Evolutionary conservation across 495 filamentous ascomycete genomes (phyloP), one percentile per base, ranked within the genome.

Genomic region (Rhizodiscina lignyota): DNA sequence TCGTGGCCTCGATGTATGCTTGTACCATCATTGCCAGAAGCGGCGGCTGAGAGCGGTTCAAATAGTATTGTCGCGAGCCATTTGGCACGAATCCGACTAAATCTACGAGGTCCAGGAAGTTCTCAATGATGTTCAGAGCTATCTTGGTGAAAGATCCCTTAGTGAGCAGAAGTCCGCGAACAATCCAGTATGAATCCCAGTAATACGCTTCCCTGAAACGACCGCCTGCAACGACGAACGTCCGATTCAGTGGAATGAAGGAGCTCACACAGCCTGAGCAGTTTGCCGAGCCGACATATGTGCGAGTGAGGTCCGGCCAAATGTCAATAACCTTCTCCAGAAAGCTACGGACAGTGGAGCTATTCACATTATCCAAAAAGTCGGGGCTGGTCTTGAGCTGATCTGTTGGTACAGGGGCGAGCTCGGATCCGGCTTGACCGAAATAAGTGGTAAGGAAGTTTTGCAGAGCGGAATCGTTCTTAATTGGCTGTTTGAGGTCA

Each of bases 161-260:
- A 18, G 48, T 51, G 4, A 45, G 35, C 5, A 51, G 28, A 3
- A 51, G 37, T 12, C 48, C 48, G 20, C 46, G 42, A 27, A 51
- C 34, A 17, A 51, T 37, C 42, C 42, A 51, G 45, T 46, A 51
- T 5, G 45, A 49, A 38, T 51, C 48, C 48, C 48, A 51, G 27
- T 51, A 51, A 34, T 51, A 51, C 1, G 48, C 36, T 34, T 51
- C 48, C 12, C 48, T n/a, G 42, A 51, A 51, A 10, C 48, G 38
- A n/a, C 48, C 48, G 2, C 48, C 48, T 4, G 48, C 48, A 8
- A 51, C 48, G 0, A 51, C 48, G 32, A 51, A 51, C 1, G 42
- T 49, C 23, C 48, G 46, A 24, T 51, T 49, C 12, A 51, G 16
- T 1, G 42, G 45, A n/a, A 51, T 26, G 34, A 51, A 51, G 21